Conservation (phyloP, 441 rosid genomes). For the Corymbia calophylla region DNA sequence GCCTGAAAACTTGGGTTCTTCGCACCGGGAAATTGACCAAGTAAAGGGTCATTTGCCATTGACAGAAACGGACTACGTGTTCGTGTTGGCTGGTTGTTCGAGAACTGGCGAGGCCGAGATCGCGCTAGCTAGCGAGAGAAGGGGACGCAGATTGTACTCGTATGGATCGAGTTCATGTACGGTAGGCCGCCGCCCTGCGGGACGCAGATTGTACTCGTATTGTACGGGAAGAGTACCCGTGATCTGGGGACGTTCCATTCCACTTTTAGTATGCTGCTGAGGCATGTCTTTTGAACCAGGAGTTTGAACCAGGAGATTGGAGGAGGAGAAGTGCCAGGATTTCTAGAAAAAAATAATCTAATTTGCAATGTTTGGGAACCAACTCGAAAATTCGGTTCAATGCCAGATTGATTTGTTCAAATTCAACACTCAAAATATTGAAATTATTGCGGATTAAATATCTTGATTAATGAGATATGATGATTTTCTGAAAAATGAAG, state of each 20-base stretch:
- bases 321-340: not conserved
- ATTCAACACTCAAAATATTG: not conserved
- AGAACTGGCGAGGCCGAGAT: not conserved
- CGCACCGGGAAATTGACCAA: not conserved
- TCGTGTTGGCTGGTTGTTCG: not conserved
- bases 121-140: not conserved
- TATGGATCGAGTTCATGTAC: not conserved
- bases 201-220: not conserved
- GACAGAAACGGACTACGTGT: not conserved
- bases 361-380: not conserved
- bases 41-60: not conserved
- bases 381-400: not conserved
- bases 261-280: not conserved
- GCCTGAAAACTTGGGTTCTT: not conserved
- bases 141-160: not conserved
- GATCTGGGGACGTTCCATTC: not conserved
- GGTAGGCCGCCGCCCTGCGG: not conserved
- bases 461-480: not conserved
- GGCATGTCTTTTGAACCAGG: not conserved
- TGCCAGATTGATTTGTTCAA: not conserved
- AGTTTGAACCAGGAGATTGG: not conserved
- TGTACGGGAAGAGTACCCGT: not conserved
- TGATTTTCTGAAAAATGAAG: not conserved
- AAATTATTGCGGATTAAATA: not conserved
- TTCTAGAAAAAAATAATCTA: not conserved